These are phyloP conservation scores for Exophiala calicioides DNA, from an alignment of 2,329 filamentous ascomycete species.

Conservation along the genomic window DNA sequence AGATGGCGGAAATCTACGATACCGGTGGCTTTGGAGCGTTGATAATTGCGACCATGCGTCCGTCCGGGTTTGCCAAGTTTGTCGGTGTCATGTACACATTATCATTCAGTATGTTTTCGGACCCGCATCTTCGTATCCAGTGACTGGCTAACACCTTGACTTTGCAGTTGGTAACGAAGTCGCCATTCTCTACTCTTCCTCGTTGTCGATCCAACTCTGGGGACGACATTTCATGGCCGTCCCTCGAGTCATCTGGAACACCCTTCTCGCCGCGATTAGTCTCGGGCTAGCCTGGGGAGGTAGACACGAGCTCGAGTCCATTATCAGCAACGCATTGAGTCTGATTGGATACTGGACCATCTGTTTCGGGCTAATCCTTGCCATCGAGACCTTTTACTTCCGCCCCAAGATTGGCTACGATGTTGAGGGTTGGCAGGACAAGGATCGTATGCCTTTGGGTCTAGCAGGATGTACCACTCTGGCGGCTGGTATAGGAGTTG, in stretches of 20 bases:
- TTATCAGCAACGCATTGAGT: slow-evolving; percentile 28
- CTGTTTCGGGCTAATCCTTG: slow-evolving; percentile 25
- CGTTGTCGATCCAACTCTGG: slow-evolving; percentile 28
- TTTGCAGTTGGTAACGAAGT: slow-evolving; percentile 24
- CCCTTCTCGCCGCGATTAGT: slow-evolving; percentile 18
- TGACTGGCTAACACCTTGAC: background rate
- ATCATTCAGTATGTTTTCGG: slow-evolving; percentile 6
- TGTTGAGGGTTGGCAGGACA: slow-evolving; percentile 28
- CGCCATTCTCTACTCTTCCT: slow-evolving; percentile 29
- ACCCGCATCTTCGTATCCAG: no score
- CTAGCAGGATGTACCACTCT: slow-evolving; percentile 23
- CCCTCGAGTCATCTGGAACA: slow-evolving; percentile 30
- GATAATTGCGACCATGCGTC: slow-evolving; percentile 29
- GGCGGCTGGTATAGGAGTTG: slow-evolving; percentile 17
- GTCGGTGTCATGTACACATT: slow-evolving; percentile 14
- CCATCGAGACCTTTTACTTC: slow-evolving; percentile 28
- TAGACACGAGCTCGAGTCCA: slow-evolving; percentile 23
- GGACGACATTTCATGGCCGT: slow-evolving; percentile 27
- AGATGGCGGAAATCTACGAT: slow-evolving; percentile 28
- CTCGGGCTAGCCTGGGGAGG: slow-evolving; percentile 28
- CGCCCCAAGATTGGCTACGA: slow-evolving; percentile 29
- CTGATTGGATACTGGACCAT: slow-evolving; percentile 32
- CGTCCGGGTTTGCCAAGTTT: slow-evolving; percentile 34
- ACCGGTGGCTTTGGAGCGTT: slow-evolving; percentile 31
- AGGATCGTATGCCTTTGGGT: slow-evolving; percentile 26